phyloP scores from a whole-genome alignment of 257 asterid genomes.

The Striga asiatica region DNA sequence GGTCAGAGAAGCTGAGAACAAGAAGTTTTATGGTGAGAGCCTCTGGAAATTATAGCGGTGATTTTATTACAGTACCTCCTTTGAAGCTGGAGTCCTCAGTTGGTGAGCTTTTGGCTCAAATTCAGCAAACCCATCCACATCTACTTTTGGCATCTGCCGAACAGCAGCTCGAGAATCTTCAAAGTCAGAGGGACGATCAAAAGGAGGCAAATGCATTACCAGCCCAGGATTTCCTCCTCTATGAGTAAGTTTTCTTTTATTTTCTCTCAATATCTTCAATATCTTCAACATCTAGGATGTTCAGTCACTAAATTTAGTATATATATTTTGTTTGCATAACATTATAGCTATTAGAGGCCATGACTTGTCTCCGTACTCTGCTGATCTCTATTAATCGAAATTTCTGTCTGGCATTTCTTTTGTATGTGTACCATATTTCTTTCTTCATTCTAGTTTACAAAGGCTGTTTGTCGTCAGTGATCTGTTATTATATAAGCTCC shows the following conservation, averaged over 20 bases:
- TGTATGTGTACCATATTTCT: too few relatives aligned
- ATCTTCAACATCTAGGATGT: background rate
- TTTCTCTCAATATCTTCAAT: background rate
- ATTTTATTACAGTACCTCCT: constrained; percentile 61
- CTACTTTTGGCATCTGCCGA: constrained; percentile 69
- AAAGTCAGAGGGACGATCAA: constrained; percentile 48
- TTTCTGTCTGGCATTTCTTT: too few relatives aligned
- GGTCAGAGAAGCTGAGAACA: constrained; percentile 33
- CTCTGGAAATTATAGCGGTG: constrained; percentile 43
- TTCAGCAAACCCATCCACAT: constrained; percentile 67
- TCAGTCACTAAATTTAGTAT: background rate
- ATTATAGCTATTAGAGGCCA: background rate
- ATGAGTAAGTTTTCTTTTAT: constrained; percentile 37
- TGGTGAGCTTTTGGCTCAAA: constrained; percentile 71
- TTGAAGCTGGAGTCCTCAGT: constrained; percentile 72
- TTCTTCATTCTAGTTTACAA: too few relatives aligned
- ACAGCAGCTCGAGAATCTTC: constrained; percentile 87
- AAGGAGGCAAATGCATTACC: constrained; percentile 35
- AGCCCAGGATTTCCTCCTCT: constrained; percentile 56
- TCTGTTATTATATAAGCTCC: too few relatives aligned
- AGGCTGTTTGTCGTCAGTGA: too few relatives aligned
- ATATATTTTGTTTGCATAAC: background rate
- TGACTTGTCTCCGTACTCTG: too few relatives aligned
- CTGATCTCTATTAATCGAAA: too few relatives aligned
- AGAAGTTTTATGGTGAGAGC: constrained; percentile 49